Conservation (phyloP, 179 eudicot genomes). For the Corrigiola litoralis region DNA sequence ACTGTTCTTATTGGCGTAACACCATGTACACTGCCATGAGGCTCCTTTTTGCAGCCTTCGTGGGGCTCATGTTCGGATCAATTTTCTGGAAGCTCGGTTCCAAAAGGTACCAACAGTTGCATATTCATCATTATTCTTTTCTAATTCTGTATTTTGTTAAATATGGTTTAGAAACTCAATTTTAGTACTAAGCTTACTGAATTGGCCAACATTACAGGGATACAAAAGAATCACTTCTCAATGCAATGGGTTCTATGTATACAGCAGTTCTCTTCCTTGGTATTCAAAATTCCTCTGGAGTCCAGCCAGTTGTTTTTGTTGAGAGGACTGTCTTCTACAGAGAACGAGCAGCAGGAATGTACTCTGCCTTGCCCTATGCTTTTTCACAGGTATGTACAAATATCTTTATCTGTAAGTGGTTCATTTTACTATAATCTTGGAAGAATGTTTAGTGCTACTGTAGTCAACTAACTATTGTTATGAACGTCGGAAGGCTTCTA, state of each 20-base stretch:
- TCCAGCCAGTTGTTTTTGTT: conserved; percentile 62
- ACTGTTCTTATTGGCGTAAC: conserved; percentile 77
- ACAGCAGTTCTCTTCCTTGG: conserved; percentile 53
- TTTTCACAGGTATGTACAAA: conserved; percentile 49
- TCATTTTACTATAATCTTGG: too few relatives aligned
- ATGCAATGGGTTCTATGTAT: conserved; percentile 72
- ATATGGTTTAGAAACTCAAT: too few relatives aligned
- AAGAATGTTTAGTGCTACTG: too few relatives aligned
- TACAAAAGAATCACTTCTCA: conserved; percentile 45
- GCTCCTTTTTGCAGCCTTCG: conserved; percentile 45
- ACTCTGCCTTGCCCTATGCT: conserved; percentile 46
- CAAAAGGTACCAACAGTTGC: conserved; percentile 47
- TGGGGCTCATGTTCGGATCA: conserved; percentile 55
- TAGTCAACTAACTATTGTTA: too few relatives aligned
- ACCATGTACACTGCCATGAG: conserved; percentile 60
- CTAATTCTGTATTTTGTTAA: too few relatives aligned
- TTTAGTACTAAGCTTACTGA: too few relatives aligned
- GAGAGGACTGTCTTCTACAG: conserved; percentile 73
- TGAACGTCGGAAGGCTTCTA: too few relatives aligned
- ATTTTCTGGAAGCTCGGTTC: conserved; percentile 71
- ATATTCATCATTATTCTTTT: too few relatives aligned
- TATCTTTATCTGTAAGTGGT: neutral
- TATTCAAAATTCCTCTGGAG: conserved; percentile 41
- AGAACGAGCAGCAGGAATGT: conserved; percentile 52
- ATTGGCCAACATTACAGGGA: conserved; percentile 33